Conservation (phyloP, 1,284 basidiomycete genomes). For the Melampsora americana region DNA sequence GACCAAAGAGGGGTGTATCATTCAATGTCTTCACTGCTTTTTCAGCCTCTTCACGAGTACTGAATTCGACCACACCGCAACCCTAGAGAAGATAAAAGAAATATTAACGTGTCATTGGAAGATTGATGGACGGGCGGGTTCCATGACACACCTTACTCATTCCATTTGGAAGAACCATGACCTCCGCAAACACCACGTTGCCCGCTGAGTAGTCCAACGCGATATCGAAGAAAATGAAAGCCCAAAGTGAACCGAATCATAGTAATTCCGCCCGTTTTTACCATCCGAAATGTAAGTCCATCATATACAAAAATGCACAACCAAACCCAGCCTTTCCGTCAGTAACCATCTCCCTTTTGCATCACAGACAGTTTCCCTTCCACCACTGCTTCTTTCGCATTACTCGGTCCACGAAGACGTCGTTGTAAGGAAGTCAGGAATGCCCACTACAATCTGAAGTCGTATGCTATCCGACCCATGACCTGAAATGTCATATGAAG, state of each 20-base stretch:
- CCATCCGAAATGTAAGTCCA: slow-evolving; percentile 7
- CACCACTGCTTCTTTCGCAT: background rate
- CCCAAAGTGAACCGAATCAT: background rate
- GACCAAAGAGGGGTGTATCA: slow-evolving; percentile 79
- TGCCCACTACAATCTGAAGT: too few species aligned
- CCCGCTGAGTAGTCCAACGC: slow-evolving; percentile 48
- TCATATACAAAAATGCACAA: slow-evolving; percentile 34
- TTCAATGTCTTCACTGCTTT: slow-evolving; percentile 79
- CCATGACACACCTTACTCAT: slow-evolving; percentile 74
- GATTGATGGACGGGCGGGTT: slow-evolving; percentile 58
- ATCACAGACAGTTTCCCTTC: background rate
- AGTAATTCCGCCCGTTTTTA: background rate
- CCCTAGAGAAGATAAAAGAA: slow-evolving; percentile 13
- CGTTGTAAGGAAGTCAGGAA: background rate
- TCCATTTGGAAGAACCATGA: slow-evolving; percentile 89
- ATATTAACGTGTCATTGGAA: background rate
- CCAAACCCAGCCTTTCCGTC: slow-evolving; percentile 44
- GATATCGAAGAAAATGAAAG: background rate
- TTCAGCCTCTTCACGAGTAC: slow-evolving; percentile 75
- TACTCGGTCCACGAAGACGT: background rate
- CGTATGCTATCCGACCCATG: too few species aligned
- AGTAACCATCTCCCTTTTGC: slow-evolving; percentile 38
- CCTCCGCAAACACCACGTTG: slow-evolving; percentile 97
- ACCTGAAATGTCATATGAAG: background rate
- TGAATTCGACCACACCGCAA: slow-evolving; percentile 83